Conservation (phyloP, 1,284 basidiomycete genomes). For the Pseudomicrostroma phylloplanum region DNA sequence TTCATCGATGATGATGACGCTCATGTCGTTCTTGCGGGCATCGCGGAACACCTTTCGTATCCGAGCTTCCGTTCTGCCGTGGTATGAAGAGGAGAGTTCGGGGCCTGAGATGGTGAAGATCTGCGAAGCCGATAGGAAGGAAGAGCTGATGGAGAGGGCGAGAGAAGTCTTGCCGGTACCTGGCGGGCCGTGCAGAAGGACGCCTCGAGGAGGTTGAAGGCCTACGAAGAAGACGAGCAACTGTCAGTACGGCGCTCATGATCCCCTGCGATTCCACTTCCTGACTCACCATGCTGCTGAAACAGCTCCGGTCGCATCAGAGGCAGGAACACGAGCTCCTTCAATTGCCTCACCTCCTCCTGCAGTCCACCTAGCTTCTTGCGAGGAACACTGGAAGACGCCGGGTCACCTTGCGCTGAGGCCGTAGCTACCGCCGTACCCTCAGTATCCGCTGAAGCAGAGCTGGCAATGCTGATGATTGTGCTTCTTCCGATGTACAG, state of each 20-base stretch:
- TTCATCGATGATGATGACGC: conserved; percentile 88
- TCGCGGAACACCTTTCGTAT: conserved; percentile 82
- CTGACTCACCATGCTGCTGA: conserved; percentile 70
- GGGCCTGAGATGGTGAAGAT: conserved; percentile 73
- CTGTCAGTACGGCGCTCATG: conserved; percentile 81
- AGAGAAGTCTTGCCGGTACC: conserved; percentile 51
- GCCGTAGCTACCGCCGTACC: conserved; percentile 13
- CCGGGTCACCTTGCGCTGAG: not conserved
- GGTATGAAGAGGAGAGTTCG: conserved; percentile 86
- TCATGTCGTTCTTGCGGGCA: conserved; percentile 70
- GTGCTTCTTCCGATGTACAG: conserved; percentile 50
- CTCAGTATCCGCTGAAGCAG: conserved; percentile 21
- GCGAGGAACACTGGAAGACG: conserved; percentile 50
- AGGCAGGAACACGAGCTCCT: conserved; percentile 90
- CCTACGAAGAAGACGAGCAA: conserved; percentile 84
- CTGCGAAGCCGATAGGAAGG: conserved; percentile 35
- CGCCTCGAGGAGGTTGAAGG: conserved; percentile 52
- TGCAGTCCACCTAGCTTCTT: conserved; percentile 78
- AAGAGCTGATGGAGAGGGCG: conserved; percentile 44
- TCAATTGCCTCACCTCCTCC: conserved; percentile 79
- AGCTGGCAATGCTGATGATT: conserved; percentile 45
- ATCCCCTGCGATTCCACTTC: conserved; percentile 85
- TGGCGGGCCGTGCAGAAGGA: conserved; percentile 49
- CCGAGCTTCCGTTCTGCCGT: conserved; percentile 90
- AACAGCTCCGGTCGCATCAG: conserved; percentile 84